phyloP scores from a whole-genome alignment of 2,329 filamentous ascomycete species.

The Apiospora saccharicola region DNA sequence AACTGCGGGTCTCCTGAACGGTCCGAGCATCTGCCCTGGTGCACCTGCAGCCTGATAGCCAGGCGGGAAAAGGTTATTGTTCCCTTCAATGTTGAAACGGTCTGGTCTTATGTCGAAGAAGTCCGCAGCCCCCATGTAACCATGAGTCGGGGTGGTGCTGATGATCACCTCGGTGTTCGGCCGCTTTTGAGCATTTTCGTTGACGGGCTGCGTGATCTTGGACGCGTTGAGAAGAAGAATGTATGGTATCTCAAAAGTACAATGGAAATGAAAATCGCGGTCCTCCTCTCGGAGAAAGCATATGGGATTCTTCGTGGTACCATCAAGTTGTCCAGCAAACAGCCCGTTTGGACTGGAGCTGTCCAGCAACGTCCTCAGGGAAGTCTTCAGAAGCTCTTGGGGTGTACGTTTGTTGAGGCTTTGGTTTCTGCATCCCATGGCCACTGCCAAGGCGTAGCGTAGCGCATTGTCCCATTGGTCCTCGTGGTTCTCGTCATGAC shows the following conservation, averaged over 20 bases:
- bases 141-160: not conserved
- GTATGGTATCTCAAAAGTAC: not conserved
- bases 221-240: not conserved
- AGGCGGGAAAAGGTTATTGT: not conserved
- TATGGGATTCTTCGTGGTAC: not conserved
- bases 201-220: not conserved
- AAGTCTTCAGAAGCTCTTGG: not conserved
- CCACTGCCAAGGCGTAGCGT: conserved; percentile 26
- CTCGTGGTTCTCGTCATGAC: conserved; percentile 27
- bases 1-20: not conserved
- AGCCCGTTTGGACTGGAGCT: not conserved
- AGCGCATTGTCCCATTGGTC: conserved; percentile 28
- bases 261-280: not conserved
- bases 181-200: not conserved
- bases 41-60: not conserved
- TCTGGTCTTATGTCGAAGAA: not conserved
- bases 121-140: not conserved
- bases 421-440: conserved; percentile 16
- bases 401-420: not conserved
- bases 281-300: not conserved
- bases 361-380: not conserved
- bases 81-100: not conserved
- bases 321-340: not conserved
- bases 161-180: not conserved
- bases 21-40: not conserved